Percentiles rank a stretch among this genome's conserved stretches.
phyloP scores from a whole-genome alignment of 2,329 filamentous ascomycete genomes.

The Podosphaera aphanis region DNA sequence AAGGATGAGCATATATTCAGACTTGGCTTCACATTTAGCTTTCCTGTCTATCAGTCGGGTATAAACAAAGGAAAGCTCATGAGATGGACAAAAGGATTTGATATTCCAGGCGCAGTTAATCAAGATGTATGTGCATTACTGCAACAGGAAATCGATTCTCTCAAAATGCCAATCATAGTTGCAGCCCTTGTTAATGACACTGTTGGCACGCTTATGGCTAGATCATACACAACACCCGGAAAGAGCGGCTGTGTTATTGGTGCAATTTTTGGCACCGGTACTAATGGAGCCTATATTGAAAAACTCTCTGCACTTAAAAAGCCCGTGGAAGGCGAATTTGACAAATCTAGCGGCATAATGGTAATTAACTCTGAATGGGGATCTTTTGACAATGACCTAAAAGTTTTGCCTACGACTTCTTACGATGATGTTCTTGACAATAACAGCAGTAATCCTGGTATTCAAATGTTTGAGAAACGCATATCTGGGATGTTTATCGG shows the following conservation, averaged over 20 bases:
- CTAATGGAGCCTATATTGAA: slow-evolving; percentile 93
- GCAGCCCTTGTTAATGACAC: slow-evolving; percentile 93
- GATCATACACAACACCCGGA: slow-evolving; percentile 79
- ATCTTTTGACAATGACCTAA: slow-evolving; percentile 85
- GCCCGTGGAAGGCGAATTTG: slow-evolving; percentile 43
- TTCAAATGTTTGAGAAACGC: slow-evolving; percentile 98
- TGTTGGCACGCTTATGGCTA: slow-evolving; percentile 90
- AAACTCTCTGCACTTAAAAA: slow-evolving; percentile 73
- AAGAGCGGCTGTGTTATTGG: slow-evolving; percentile 75
- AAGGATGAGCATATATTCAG: slow-evolving; percentile 63
- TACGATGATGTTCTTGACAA: slow-evolving; percentile 63
- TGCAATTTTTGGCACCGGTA: slow-evolving; percentile 91
- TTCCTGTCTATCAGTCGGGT: slow-evolving; percentile 78
- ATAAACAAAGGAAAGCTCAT: slow-evolving; percentile 91
- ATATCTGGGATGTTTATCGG: slow-evolving; percentile 96
- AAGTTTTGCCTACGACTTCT: slow-evolving; percentile 61
- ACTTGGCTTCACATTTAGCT: slow-evolving; percentile 96
- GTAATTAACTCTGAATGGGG: slow-evolving; percentile 98
- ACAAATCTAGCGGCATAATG: slow-evolving; percentile 73
- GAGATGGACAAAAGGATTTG: slow-evolving; percentile 96
- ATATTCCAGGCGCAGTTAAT: slow-evolving; percentile 82
- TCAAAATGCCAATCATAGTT: slow-evolving; percentile 77
- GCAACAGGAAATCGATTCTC: slow-evolving; percentile 68
- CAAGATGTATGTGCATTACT: slow-evolving; percentile 84
- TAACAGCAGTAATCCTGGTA: slow-evolving; percentile 68